Conservation (phyloP, 768 basidiomycete genomes). For the Leucocoprinus birnbaumii region DNA sequence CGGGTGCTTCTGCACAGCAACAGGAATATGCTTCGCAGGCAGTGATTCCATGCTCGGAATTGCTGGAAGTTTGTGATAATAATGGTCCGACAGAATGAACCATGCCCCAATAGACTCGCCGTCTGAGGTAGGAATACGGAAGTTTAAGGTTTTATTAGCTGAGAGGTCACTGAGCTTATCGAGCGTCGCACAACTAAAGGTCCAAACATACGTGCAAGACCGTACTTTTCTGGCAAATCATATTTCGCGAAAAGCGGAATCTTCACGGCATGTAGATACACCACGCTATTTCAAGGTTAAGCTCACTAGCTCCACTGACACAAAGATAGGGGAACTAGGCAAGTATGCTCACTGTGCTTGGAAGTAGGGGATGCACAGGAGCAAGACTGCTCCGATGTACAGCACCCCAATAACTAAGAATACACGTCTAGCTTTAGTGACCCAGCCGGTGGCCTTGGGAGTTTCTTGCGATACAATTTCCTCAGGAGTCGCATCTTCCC, state of each 20-base stretch:
- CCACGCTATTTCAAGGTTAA: constrained; percentile 21
- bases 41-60: constrained; percentile 36
- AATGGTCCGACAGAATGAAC: constrained; percentile 71
- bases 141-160: constrained; percentile 80
- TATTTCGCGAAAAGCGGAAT: constrained; percentile 64
- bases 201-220: constrained; percentile 64
- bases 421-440: constrained; percentile 24
- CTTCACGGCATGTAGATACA: constrained; percentile 65
- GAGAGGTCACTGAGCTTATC: not conserved
- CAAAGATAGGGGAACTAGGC: not conserved
- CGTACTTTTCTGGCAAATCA: constrained; percentile 71
- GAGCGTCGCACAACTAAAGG: constrained; percentile 10
- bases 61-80: constrained; percentile 48
- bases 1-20: constrained; percentile 56
- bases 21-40: constrained; percentile 38
- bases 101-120: constrained; percentile 82
- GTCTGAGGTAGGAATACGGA: constrained; percentile 70
- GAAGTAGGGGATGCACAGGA: constrained; percentile 59
- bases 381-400: constrained; percentile 50
- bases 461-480: too few relatives aligned
- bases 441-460: not conserved
- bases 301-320: constrained; percentile 1
- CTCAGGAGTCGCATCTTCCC: not conserved
- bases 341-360: constrained; percentile 59
- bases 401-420: constrained; percentile 42